phyloP scores from a whole-genome alignment of 1,284 basidiomycete species.

The Cutaneotrichosporon sp. region DNA sequence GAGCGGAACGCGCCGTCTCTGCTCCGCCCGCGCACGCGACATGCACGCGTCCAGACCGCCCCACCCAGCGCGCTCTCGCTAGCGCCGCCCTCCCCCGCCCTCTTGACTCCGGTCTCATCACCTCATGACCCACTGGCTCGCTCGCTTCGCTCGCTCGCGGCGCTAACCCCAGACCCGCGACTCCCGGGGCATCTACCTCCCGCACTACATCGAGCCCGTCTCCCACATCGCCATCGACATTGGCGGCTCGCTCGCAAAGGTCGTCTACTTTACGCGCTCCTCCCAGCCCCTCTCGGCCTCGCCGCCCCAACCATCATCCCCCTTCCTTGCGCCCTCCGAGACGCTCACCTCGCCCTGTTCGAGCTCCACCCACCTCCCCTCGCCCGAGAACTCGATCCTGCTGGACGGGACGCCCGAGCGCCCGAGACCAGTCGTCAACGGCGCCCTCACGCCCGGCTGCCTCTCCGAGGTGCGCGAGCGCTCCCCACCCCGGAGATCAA shows the following conservation, averaged over 20 bases:
- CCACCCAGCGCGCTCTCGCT: no score
- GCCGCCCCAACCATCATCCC: conserved; percentile 46
- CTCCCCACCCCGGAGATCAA: conserved; percentile 45
- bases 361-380: conserved; percentile 23
- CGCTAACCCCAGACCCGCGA: conserved; percentile 70
- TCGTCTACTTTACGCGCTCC: conserved; percentile 96
- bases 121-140: no score
- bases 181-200: conserved; percentile 91
- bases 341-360: conserved; percentile 33
- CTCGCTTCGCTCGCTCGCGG: not conserved
- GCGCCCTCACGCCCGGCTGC: conserved; percentile 75
- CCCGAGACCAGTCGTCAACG: conserved; percentile 59
- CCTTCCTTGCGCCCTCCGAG: conserved; percentile 43
- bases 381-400: conserved; percentile 35
- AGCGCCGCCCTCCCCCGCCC: not conserved
- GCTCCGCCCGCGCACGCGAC: no score
- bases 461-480: conserved; percentile 37
- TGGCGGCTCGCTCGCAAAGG: conserved; percentile 95
- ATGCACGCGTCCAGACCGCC: no score
- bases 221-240: conserved; percentile 95
- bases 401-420: conserved; percentile 42
- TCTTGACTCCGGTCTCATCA: no score
- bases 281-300: conserved; percentile 54
- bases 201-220: conserved; percentile 94
- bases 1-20: no score